Conservation (phyloP, 108 stramenopile genomes). For the Pseudonitzschia multiseries region DNA sequence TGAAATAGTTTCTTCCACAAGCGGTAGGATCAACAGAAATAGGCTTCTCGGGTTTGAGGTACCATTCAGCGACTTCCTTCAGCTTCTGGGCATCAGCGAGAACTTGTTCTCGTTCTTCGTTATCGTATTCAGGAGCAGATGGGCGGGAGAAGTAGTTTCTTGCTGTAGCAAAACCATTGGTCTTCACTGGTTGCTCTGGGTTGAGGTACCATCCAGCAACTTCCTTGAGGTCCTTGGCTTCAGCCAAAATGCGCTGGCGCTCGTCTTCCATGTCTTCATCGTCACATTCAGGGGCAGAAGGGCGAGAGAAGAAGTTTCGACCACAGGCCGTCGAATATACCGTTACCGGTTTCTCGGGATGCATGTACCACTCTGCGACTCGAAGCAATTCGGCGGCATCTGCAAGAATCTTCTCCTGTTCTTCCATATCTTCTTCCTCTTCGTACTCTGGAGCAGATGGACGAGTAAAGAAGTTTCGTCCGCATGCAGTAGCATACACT, state of each 20-base stretch:
- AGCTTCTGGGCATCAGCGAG: slow-evolving; percentile 34
- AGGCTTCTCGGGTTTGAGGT: slow-evolving; percentile 42
- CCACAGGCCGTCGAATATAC: slow-evolving; percentile 42
- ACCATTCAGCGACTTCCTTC: slow-evolving; percentile 41
- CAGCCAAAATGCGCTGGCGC: slow-evolving; percentile 24
- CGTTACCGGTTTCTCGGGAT: slow-evolving; percentile 52
- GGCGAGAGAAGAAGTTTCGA: slow-evolving; percentile 65
- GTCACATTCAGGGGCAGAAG: slow-evolving; percentile 46
- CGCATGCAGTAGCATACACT: slow-evolving; percentile 38
- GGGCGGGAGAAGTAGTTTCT: slow-evolving; percentile 62
- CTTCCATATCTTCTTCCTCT: slow-evolving; percentile 48
- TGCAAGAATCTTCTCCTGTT: slow-evolving; percentile 53
- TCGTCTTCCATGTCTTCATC: slow-evolving; percentile 42
- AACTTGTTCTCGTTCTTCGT: slow-evolving; percentile 40
- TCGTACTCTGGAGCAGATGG: slow-evolving; percentile 59
- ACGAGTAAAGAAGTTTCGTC: slow-evolving; percentile 69
- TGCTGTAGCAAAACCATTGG: slow-evolving; percentile 31
- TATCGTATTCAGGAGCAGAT: slow-evolving; percentile 40
- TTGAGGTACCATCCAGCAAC: slow-evolving; percentile 36
- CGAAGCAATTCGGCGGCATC: slow-evolving; percentile 52
- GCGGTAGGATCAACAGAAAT: slow-evolving; percentile 7
- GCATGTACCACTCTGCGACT: slow-evolving; percentile 51
- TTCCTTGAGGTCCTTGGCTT: slow-evolving; percentile 40
- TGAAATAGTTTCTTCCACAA: slow-evolving; percentile 63
- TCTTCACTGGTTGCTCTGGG: slow-evolving; percentile 34